phyloP scores from a whole-genome alignment of 169 alveolate species.

The Cryptosporidium tyzzeri region DNA sequence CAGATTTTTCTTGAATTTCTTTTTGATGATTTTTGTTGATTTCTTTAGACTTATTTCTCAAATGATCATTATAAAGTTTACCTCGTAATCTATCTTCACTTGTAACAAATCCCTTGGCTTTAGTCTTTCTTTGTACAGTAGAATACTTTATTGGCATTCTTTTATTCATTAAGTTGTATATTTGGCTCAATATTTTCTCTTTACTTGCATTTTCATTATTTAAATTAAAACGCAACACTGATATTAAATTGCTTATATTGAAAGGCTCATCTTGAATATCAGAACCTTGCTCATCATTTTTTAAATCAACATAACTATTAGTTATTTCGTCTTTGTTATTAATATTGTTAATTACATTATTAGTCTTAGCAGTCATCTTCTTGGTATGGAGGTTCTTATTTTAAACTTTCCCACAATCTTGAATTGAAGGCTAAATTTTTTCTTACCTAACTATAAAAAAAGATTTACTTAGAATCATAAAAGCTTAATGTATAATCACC shows the following conservation, averaged over 20 bases:
- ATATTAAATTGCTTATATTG: not conserved
- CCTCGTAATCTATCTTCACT: not conserved
- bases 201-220: constrained; percentile 33
- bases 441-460: not conserved
- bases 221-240: constrained; percentile 37
- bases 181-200: constrained; percentile 10
- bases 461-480: not conserved
- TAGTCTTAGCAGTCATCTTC: not conserved
- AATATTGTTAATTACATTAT: not conserved
- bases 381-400: not conserved
- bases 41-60: not conserved
- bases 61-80: not conserved
- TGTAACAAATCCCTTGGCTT: not conserved
- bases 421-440: not conserved
- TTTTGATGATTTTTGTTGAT: not conserved
- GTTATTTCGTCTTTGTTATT: not conserved
- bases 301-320: not conserved
- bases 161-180: constrained; percentile 16
- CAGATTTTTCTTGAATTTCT: not conserved
- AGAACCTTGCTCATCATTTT: not conserved
- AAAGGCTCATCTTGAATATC: not conserved
- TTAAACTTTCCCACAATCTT: not conserved
- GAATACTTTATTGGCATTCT: constrained; percentile 38
- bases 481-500: not conserved
- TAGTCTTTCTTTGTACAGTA: constrained; percentile 1